Conservation (phyloP, 1,284 basidiomycete genomes). For the Anthracocystis panici-leucophaei region DNA sequence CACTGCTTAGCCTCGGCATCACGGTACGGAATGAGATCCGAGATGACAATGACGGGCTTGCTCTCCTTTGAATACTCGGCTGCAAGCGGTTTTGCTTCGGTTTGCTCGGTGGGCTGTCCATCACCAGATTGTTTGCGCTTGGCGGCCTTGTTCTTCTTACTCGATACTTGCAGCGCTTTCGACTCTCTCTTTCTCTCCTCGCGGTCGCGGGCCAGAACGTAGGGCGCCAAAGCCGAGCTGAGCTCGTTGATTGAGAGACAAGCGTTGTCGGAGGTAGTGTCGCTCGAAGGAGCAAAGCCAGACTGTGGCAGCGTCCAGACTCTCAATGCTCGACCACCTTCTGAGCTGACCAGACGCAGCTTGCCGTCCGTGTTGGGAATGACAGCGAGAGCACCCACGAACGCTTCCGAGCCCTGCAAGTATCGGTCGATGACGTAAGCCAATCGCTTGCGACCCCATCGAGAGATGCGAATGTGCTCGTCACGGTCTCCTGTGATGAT, state of each 20-base stretch:
- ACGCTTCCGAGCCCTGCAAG: conserved; percentile 57
- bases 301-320: conserved; percentile 51
- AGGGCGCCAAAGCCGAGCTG: conserved; percentile 28
- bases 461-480: conserved; percentile 67
- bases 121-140: conserved; percentile 35
- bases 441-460: conserved; percentile 60
- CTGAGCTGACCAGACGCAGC: conserved; percentile 51
- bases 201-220: conserved; percentile 46
- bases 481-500: conserved; percentile 65
- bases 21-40: conserved; percentile 40
- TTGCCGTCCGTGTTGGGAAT: conserved; percentile 27
- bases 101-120: conserved; percentile 5
- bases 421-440: conserved; percentile 61
- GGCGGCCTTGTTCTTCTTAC: conserved; percentile 46
- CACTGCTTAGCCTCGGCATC: conserved; percentile 28
- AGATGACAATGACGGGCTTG: conserved; percentile 51
- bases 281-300: conserved; percentile 6
- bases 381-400: conserved; percentile 56
- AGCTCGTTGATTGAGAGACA: conserved; percentile 48
- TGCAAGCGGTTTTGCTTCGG: conserved; percentile 23
- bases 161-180: conserved; percentile 25
- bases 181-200: conserved; percentile 49
- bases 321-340: conserved; percentile 56
- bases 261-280: conserved; percentile 18
- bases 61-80: conserved; percentile 38